phyloP scores from a whole-genome alignment of 2,329 filamentous ascomycete genomes.

The Coccinonectria pachysandricola region DNA sequence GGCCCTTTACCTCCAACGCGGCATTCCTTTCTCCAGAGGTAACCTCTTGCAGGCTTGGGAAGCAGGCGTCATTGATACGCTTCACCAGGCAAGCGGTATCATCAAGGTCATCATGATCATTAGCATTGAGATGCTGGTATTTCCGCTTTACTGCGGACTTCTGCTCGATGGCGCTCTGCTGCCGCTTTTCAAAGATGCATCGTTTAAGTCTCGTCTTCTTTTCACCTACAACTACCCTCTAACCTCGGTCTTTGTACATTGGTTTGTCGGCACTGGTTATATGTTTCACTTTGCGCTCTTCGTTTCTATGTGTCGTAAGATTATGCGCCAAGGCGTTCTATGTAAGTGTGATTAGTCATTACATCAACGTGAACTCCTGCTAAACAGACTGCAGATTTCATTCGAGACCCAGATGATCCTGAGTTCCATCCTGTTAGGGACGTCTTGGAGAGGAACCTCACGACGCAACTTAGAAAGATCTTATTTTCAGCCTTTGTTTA shows the following conservation, averaged over 20 bases:
- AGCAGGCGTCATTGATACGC: constrained; percentile 65
- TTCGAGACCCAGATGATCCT: constrained; percentile 93
- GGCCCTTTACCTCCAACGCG: constrained; percentile 67
- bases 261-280: constrained; percentile 97
- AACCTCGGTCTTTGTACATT: constrained; percentile 92
- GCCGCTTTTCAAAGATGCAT: constrained; percentile 77
- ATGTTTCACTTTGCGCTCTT: constrained; percentile 99
- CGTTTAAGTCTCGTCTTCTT: constrained; percentile 62
- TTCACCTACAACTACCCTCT: constrained; percentile 74
- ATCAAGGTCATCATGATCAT: constrained; percentile 98
- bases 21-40: constrained; percentile 53
- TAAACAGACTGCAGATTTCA: constrained; percentile 58
- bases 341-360: constrained; percentile 45
- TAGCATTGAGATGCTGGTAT: constrained; percentile 96
- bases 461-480: constrained; percentile 91
- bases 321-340: constrained; percentile 87
- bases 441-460: constrained; percentile 84
- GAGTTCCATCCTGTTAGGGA: constrained; percentile 97
- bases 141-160: constrained; percentile 89
- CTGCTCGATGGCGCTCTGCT: constrained; percentile 81
- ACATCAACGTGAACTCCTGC: background rate
- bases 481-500: constrained; percentile 94
- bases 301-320: constrained; percentile 97
- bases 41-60: constrained; percentile 55
- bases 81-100: constrained; percentile 91